Evolutionary conservation across 495 filamentous ascomycete species (phyloP).

Genomic region (Talaromyces stipitatus): DNA sequence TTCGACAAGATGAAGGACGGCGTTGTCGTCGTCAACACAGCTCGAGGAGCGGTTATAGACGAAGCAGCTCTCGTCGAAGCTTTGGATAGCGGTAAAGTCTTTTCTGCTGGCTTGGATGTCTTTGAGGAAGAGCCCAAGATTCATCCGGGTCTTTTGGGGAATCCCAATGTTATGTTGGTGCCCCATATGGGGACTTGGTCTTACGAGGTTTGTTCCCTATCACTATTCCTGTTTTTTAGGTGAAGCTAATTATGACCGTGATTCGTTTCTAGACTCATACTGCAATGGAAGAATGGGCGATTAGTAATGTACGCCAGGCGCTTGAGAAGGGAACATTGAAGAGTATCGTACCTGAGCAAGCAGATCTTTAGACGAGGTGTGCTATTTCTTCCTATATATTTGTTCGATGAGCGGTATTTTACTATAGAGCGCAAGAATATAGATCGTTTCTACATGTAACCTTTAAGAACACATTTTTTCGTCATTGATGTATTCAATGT

Average conservation of each 20-base stretch:
- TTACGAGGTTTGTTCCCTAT: constrained; percentile 36
- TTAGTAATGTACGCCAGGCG: constrained; percentile 52
- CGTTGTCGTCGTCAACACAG: constrained; percentile 65
- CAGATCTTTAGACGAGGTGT: constrained; percentile 28
- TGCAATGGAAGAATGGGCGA: constrained; percentile 58
- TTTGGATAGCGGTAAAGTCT: constrained; percentile 53
- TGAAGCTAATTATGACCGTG: constrained; percentile 8
- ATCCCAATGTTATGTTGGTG: constrained; percentile 53
- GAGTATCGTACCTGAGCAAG: constrained; percentile 53
- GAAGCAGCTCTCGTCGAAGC: constrained; percentile 61
- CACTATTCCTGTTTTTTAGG: neutral
- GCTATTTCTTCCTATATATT: neutral
- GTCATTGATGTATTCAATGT: neutral
- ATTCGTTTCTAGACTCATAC: constrained; percentile 49
- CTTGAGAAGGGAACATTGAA: constrained; percentile 48
- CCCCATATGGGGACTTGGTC: constrained; percentile 69
- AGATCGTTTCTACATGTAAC: no score
- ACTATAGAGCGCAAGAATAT: neutral
- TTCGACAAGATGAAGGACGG: constrained; percentile 65
- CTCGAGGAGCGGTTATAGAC: constrained; percentile 62
- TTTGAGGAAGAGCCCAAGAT: constrained; percentile 63
- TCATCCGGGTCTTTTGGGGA: constrained; percentile 51
- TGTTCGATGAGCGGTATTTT: neutral
- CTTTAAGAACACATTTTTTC: neutral
- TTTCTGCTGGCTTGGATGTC: constrained; percentile 57